phyloP scores from a whole-genome alignment of 1,284 basidiomycete species.

The Chondrostereum purpureum region DNA sequence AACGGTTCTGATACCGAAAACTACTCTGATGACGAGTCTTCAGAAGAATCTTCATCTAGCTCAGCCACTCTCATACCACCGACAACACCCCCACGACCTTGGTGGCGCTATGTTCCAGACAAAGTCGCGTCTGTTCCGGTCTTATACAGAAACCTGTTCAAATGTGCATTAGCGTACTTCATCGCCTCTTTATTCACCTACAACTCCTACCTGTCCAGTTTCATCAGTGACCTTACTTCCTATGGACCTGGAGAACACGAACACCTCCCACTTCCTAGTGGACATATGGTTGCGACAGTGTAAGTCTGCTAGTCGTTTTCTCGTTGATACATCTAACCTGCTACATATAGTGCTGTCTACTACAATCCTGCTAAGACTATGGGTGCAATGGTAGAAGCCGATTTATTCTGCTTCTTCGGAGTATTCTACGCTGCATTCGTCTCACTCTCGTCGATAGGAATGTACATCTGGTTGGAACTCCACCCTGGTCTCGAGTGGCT shows the following conservation, averaged over 20 bases:
- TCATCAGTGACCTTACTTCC: conserved; percentile 58
- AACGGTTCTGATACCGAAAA: background rate
- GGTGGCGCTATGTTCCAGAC: conserved; percentile 15
- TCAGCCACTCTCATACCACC: conserved; percentile 14
- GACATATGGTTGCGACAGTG: conserved; percentile 91
- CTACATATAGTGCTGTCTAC: conserved; percentile 58
- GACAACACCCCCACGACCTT: background rate
- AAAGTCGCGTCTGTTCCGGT: conserved; percentile 30
- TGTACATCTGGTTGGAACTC: conserved; percentile 74
- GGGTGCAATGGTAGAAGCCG: conserved; percentile 88
- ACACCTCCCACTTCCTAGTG: conserved; percentile 58
- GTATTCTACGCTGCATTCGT: conserved; percentile 69
- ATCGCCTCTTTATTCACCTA: conserved; percentile 92
- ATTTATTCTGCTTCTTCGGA: conserved; percentile 71
- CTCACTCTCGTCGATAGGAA: conserved; percentile 68
- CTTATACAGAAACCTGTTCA: conserved; percentile 72
- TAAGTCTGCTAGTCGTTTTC: conserved; percentile 24
- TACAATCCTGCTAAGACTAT: conserved; percentile 82
- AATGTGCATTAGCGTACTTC: conserved; percentile 89
- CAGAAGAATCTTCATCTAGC: conserved; percentile 18
- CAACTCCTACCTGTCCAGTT: conserved; percentile 58
- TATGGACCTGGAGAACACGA: conserved; percentile 33
- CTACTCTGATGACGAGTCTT: conserved; percentile 14
- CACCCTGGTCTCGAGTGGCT: conserved; percentile 64
- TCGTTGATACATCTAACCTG: conserved; percentile 5